Percentiles rank a stretch among this genome's conserved stretches.
Evolutionary conservation across 352 stramenopile genomes (phyloP).

Genomic region (Thalassiosira mediterranea): DNA sequence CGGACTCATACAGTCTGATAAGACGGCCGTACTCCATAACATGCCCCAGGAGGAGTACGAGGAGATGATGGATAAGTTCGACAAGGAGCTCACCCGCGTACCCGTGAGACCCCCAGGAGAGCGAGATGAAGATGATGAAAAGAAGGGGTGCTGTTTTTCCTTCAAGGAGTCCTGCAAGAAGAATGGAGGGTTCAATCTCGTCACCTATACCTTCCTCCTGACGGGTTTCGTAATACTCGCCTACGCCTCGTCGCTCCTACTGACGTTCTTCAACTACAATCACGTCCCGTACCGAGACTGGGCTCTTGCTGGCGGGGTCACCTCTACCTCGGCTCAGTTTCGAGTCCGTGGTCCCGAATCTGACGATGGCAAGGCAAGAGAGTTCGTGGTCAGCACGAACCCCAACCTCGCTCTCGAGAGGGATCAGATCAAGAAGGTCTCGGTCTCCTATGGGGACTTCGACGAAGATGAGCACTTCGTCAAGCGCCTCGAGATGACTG

Average conservation of each 20-base stretch:
- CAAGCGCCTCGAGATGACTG: conserved; percentile 21
- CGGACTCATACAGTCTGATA: too few species aligned
- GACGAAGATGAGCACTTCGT: conserved; percentile 30
- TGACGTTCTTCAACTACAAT: conserved; percentile 47
- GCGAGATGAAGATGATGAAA: too few species aligned
- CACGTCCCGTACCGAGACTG: conserved; percentile 36
- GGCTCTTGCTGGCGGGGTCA: conserved; percentile 45
- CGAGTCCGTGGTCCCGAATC: conserved; percentile 36
- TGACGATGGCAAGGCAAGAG: conserved; percentile 29
- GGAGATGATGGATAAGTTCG: too few species aligned
- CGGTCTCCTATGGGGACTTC: conserved; percentile 38
- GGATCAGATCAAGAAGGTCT: conserved; percentile 41
- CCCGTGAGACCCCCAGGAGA: too few species aligned
- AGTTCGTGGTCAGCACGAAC: conserved; percentile 44
- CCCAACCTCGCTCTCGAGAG: conserved; percentile 39
- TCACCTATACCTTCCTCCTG: conserved; percentile 42
- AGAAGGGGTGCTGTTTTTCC: not conserved
- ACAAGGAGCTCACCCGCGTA: too few species aligned
- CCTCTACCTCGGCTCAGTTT: conserved; percentile 45
- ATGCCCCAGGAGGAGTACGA: too few species aligned
- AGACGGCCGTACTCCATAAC: too few species aligned
- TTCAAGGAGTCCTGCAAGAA: conserved; percentile 23
- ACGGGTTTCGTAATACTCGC: conserved; percentile 33
- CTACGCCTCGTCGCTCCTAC: conserved; percentile 36
- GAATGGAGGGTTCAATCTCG: conserved; percentile 41